phyloP scores from a whole-genome alignment of 2,329 filamentous ascomycete species.

The Myriosclerotinia scirpicola region DNA sequence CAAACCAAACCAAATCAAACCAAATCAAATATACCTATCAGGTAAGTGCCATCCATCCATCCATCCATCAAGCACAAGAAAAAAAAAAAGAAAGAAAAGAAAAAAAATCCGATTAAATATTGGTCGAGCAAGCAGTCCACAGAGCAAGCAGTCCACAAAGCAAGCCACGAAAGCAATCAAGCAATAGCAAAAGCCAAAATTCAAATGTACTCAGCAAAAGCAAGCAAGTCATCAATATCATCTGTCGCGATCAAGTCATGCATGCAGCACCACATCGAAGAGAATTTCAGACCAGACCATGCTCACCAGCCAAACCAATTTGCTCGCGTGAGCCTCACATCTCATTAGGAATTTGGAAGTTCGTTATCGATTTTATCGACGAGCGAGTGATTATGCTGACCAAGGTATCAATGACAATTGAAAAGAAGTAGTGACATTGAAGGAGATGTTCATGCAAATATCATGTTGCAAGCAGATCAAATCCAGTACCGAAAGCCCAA shows the following conservation, averaged over 20 bases:
- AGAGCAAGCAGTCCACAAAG: not conserved
- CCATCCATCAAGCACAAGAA: not conserved
- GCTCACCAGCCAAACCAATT: slow-evolving; percentile 11
- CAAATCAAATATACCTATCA: slow-evolving; percentile 11
- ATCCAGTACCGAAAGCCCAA: slow-evolving; percentile 14
- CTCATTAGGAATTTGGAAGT: not conserved
- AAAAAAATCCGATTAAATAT: slow-evolving; percentile 3
- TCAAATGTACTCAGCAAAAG: slow-evolving; percentile 17
- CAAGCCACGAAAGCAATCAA: slow-evolving; percentile 5
- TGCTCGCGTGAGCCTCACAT: slow-evolving; percentile 8
- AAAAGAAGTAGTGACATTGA: slow-evolving; percentile 1
- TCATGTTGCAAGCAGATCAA: slow-evolving; percentile 19
- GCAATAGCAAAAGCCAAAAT: slow-evolving; percentile 15
- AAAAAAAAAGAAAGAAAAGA: not conserved
- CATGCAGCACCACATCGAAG: slow-evolving; percentile 14
- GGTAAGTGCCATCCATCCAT: not conserved
- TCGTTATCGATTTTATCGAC: not conserved
- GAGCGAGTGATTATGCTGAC: slow-evolving; percentile 1
- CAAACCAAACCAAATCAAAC: not conserved
- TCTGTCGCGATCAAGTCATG: slow-evolving; percentile 16
- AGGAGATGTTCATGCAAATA: slow-evolving; percentile 16
- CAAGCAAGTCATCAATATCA: slow-evolving; percentile 16
- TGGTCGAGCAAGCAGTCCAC: not conserved
- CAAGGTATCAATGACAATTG: slow-evolving; percentile 6
- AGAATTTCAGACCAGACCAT: slow-evolving; percentile 9